Percentiles rank a stretch among this genome's conserved stretches.
phyloP scores from a whole-genome alignment of 1,139 yeast genomes.

The Spathaspora sp. region DNA sequence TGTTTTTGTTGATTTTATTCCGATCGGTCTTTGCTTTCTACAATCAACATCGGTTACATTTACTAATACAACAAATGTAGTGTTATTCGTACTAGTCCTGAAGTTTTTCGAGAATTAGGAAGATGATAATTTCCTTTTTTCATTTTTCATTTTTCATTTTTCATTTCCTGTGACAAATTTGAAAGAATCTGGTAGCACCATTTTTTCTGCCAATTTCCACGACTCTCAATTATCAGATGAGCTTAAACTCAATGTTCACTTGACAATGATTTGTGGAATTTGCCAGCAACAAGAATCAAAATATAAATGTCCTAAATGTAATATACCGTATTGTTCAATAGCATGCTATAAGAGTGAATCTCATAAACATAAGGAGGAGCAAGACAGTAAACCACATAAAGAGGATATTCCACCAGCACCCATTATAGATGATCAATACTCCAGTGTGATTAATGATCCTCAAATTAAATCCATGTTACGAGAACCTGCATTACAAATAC shows the following conservation, averaged over 20 bases:
- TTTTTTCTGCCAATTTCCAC: not conserved
- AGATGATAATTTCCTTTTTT: too few relatives aligned
- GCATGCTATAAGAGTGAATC: conserved; percentile 52
- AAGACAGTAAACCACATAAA: not conserved
- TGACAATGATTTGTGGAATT: conserved; percentile 40
- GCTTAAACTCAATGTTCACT: not conserved
- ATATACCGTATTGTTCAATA: conserved; percentile 49
- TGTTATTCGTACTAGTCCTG: too few relatives aligned
- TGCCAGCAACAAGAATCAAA: conserved; percentile 44
- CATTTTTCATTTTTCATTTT: too few relatives aligned
- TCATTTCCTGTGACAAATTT: too few relatives aligned
- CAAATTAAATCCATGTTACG: conserved; percentile 41
- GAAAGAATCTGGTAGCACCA: not conserved
- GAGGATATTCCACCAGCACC: conserved; percentile 2
- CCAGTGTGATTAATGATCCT: conserved; percentile 28
- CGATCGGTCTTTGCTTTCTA: too few relatives aligned
- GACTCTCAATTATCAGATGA: not conserved
- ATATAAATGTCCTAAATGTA: conserved; percentile 65
- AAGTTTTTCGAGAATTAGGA: too few relatives aligned
- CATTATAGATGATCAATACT: conserved; percentile 12
- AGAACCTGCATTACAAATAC: conserved; percentile 53
- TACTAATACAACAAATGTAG: too few relatives aligned
- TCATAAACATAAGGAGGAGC: conserved; percentile 26
- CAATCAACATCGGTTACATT: too few relatives aligned
- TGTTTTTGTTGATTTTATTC: too few relatives aligned